Conservation (phyloP, 345 rosid genomes). For the Salix caprea region DNA sequence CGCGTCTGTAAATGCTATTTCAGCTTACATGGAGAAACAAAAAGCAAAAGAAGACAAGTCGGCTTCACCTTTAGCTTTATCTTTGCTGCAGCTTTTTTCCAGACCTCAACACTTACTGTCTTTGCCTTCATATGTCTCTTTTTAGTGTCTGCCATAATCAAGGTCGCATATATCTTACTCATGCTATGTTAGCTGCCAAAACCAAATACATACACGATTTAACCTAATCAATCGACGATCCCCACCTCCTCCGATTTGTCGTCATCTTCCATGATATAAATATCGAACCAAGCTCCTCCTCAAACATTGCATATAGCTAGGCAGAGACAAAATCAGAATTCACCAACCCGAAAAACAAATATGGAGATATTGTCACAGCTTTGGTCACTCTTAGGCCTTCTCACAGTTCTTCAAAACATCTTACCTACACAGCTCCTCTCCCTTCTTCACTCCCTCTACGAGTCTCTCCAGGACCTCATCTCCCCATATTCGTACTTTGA, state of each 20-base stretch:
- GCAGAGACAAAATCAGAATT: conserved; percentile 17
- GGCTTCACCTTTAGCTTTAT: conserved; percentile 32
- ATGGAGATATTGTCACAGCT: conserved; percentile 48
- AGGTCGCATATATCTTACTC: background rate
- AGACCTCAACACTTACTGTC: conserved; percentile 20
- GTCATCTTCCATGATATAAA: background rate
- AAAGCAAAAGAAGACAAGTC: conserved; percentile 22
- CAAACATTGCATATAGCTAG: background rate
- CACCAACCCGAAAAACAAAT: background rate
- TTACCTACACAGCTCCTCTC: conserved; percentile 46
- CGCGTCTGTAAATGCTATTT: background rate
- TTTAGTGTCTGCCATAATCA: background rate
- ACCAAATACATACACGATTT: background rate
- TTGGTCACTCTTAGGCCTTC: conserved; percentile 50
- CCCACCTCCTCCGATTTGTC: background rate
- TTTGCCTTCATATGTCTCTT: background rate
- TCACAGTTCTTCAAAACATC: conserved; percentile 49
- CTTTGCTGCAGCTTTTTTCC: conserved; percentile 12
- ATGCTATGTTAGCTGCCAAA: background rate
- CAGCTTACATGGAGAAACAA: conserved; percentile 1
- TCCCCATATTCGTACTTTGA: conserved; percentile 42
- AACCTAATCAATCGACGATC: background rate
- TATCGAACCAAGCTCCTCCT: background rate
- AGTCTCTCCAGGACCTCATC: conserved; percentile 37
- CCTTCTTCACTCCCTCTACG: conserved; percentile 32